Evolutionary conservation across 1,284 basidiomycete genomes (phyloP).

Genomic region (Boletus subluridellus): DNA sequence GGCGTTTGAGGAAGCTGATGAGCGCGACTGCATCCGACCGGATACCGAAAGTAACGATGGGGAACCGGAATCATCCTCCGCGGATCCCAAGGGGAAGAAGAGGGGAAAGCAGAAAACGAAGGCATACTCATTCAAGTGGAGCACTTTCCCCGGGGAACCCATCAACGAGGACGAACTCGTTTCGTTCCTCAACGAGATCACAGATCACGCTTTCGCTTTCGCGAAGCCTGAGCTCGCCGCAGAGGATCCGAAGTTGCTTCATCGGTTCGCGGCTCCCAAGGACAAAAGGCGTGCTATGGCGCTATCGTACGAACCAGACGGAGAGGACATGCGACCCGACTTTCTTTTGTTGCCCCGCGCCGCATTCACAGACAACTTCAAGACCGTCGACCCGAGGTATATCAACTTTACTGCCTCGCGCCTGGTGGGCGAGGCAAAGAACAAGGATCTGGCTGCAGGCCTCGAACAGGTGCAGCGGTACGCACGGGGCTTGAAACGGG

Average conservation of each 20-base stretch:
- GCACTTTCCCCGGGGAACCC: slow-evolving; percentile 1
- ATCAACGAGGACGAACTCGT: slow-evolving; percentile 12
- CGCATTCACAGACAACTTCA: slow-evolving; percentile 6
- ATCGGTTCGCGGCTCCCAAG: slow-evolving; percentile 13
- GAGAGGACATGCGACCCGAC: slow-evolving; percentile 3
- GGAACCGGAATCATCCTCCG: neutral
- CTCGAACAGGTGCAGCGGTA: neutral
- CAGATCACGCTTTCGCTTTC: slow-evolving; percentile 4
- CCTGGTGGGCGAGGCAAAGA: too few relatives aligned
- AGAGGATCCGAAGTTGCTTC: neutral
- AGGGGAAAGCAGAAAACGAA: neutral
- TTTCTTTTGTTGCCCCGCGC: slow-evolving; percentile 17
- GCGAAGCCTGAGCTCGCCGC: neutral
- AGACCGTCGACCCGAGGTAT: too few relatives aligned
- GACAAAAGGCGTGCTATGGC: neutral
- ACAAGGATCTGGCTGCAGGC: too few relatives aligned
- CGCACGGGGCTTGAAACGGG: neutral
- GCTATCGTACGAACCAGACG: neutral
- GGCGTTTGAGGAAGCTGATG: neutral
- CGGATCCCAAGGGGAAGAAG: neutral
- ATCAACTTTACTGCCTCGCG: too few relatives aligned
- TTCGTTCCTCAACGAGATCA: slow-evolving; percentile 10
- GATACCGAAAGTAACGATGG: neutral
- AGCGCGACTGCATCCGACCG: neutral
- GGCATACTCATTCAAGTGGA: slow-evolving; percentile 14